phyloP scores from a whole-genome alignment of 1,284 basidiomycete species.

The Volvariella volvacea region DNA sequence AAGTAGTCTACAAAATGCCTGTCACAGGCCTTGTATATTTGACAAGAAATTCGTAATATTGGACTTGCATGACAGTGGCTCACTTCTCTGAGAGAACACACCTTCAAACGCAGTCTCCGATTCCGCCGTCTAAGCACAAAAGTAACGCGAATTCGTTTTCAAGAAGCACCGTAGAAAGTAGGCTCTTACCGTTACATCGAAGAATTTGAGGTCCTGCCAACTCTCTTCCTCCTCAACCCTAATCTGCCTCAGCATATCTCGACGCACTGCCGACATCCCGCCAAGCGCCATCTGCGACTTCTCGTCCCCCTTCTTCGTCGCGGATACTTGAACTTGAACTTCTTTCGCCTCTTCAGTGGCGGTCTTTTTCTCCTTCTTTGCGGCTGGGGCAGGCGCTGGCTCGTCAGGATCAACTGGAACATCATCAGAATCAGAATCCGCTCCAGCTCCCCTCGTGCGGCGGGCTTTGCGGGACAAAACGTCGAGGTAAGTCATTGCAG shows the following conservation, averaged over 20 bases:
- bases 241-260: constrained; percentile 69
- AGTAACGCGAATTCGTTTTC: constrained; percentile 10
- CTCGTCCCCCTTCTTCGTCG: constrained; percentile 63
- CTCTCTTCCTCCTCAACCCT: constrained; percentile 67
- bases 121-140: constrained; percentile 40
- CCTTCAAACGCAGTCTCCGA: constrained; percentile 50
- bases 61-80: constrained; percentile 50
- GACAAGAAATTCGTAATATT: constrained; percentile 56
- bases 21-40: constrained; percentile 50
- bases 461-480: constrained; percentile 55
- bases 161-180: constrained; percentile 9
- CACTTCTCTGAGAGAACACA: constrained; percentile 53
- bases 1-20: constrained; percentile 1
- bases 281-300: constrained; percentile 39
- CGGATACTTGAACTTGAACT: constrained; percentile 65
- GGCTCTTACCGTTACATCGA: constrained; percentile 49
- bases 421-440: constrained; percentile 69
- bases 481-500: constrained; percentile 74
- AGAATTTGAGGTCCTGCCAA: constrained; percentile 63
- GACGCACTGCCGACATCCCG: constrained; percentile 51
- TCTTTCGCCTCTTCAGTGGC: constrained; percentile 41
- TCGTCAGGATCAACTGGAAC: constrained; percentile 77
- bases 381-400: constrained; percentile 32
- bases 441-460: constrained; percentile 40
- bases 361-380: constrained; percentile 55